phyloP scores from a whole-genome alignment of 2,329 filamentous ascomycete genomes.

The Metarhizium rileyi region DNA sequence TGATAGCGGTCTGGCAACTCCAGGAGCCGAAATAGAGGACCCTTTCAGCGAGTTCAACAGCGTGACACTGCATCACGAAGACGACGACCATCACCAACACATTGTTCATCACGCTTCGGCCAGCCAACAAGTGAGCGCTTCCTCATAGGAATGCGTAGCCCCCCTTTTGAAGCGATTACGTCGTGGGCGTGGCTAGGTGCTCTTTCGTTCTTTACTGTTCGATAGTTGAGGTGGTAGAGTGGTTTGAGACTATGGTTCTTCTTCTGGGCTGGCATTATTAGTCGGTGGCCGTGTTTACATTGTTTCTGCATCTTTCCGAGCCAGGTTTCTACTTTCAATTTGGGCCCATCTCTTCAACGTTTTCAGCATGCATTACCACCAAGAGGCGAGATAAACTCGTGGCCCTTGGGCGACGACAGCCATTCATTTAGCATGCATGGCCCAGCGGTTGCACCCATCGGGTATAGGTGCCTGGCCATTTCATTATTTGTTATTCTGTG shows the following conservation, averaged over 20 bases:
- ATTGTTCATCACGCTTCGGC: conserved; percentile 12
- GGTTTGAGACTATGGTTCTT: no score
- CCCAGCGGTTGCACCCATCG: neutral
- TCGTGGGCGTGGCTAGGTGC: neutral
- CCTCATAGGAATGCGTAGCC: conserved; percentile 4
- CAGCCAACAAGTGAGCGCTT: conserved; percentile 4
- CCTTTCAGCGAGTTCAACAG: conserved; percentile 99
- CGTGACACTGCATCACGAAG: conserved; percentile 93
- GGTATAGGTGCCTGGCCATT: neutral
- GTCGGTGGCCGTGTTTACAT: no score
- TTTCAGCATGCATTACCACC: neutral
- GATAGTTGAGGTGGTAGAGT: neutral
- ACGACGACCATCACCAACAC: conserved; percentile 53
- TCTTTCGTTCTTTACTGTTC: neutral
- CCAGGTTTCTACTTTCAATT: neutral
- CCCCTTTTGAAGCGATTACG: neutral
- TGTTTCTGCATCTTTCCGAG: neutral
- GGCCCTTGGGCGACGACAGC: neutral
- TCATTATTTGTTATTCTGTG: neutral
- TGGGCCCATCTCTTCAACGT: neutral
- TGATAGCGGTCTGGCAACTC: conserved; percentile 77
- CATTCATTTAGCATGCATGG: neutral
- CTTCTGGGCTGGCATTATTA: no score
- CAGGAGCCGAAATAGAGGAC: conserved; percentile 71
- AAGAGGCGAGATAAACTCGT: neutral